phyloP scores from a whole-genome alignment of 2,329 filamentous ascomycete genomes.

The Colletotrichum ledebouriae region DNA sequence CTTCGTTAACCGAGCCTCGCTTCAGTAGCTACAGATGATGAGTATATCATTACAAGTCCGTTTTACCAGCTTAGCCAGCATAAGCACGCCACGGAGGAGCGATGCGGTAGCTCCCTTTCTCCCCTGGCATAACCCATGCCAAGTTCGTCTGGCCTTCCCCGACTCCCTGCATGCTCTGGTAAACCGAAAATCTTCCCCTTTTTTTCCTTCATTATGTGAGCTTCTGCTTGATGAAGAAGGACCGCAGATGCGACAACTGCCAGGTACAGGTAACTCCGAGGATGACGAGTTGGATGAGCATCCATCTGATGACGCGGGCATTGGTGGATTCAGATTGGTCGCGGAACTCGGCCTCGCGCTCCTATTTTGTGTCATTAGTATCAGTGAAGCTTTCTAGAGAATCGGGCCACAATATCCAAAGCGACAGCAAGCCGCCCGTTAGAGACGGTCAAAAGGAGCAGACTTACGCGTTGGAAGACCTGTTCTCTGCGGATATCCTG shows the following conservation, averaged over 20 bases:
- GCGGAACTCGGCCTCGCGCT: conserved; percentile 97
- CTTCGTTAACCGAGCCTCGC: conserved; percentile 39
- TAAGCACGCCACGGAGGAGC: conserved; percentile 1
- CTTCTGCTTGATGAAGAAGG: conserved; percentile 99
- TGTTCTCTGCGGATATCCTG: conserved; percentile 94
- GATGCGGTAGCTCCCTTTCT: neutral
- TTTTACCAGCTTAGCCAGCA: conserved; percentile 14
- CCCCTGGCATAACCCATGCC: conserved; percentile 8
- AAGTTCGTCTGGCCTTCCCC: conserved; percentile 7
- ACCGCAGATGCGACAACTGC: conserved; percentile 94
- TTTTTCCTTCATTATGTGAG: conserved; percentile 75
- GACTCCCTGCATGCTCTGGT: conserved; percentile 17
- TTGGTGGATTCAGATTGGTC: conserved; percentile 98
- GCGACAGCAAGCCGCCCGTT: too few species aligned
- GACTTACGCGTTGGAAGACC: conserved; percentile 87
- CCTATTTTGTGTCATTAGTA: conserved; percentile 64
- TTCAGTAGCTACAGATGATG: conserved; percentile 37
- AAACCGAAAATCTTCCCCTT: conserved; percentile 12
- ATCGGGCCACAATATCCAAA: too few species aligned
- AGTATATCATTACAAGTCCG: conserved; percentile 42
- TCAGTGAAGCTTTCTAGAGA: neutral
- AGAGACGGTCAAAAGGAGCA: neutral
- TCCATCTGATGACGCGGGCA: conserved; percentile 92
- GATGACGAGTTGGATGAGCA: conserved; percentile 87
- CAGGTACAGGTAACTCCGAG: conserved; percentile 92